These are phyloP conservation scores for Neonectria coccinea DNA, from an alignment of 2,329 filamentous ascomycete genomes.

Conservation along the genomic window DNA sequence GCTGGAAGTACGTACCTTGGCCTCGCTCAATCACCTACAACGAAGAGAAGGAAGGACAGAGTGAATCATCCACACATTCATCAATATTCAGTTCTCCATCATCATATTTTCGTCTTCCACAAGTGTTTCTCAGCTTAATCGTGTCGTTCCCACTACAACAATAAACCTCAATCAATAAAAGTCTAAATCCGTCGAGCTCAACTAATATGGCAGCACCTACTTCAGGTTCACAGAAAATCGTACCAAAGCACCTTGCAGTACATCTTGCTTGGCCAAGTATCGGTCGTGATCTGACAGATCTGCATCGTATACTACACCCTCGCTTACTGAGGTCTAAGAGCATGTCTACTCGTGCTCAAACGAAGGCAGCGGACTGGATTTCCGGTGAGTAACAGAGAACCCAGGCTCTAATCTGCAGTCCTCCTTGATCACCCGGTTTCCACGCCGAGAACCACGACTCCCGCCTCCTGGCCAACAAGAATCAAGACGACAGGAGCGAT, in stretches of 20 bases:
- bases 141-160: neutral
- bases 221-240: neutral
- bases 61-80: neutral
- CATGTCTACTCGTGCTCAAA: neutral
- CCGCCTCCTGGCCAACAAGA: slow-evolving; percentile 14
- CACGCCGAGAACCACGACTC: slow-evolving; percentile 26
- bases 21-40: no score
- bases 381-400: slow-evolving; percentile 24
- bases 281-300: neutral
- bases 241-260: neutral
- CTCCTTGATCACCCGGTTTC: slow-evolving; percentile 24
- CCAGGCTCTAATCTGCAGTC: slow-evolving; percentile 26
- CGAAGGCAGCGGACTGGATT: neutral
- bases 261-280: neutral
- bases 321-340: slow-evolving; percentile 25
- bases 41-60: neutral
- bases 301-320: neutral
- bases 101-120: neutral
- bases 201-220: neutral
- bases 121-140: neutral
- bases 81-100: neutral
- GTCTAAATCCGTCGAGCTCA: neutral
- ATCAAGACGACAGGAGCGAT: slow-evolving; percentile 16
- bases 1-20: slow-evolving; percentile 27
- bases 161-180: neutral